These are phyloP conservation scores for Aspergillus quadricinctus DNA, from an alignment of 2,329 filamentous ascomycete species.

Conservation along the genomic window DNA sequence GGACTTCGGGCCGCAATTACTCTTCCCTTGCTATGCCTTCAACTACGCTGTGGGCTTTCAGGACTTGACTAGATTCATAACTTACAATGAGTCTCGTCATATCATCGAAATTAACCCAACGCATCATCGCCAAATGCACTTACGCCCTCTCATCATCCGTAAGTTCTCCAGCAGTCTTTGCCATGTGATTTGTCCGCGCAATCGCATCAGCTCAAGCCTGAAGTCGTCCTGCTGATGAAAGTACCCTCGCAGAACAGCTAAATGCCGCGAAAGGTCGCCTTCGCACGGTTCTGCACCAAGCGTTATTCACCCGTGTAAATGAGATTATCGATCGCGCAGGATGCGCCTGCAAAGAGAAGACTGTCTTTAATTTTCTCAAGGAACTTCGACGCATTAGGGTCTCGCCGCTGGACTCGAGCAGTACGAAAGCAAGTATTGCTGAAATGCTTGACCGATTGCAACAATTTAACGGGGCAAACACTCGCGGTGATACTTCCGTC, in stretches of 20 bases:
- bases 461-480: background rate
- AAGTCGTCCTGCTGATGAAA: no score
- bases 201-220: no score
- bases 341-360: constrained; percentile 1
- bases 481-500: background rate
- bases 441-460: background rate
- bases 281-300: constrained; percentile 1
- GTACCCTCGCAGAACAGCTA: background rate
- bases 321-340: background rate
- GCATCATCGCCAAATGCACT: background rate
- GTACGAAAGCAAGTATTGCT: background rate
- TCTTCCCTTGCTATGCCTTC: constrained; percentile 3
- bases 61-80: background rate
- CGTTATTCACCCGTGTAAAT: background rate
- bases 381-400: background rate
- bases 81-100: background rate
- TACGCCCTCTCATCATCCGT: constrained; percentile 1
- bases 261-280: constrained; percentile 4
- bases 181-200: no score
- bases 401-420: constrained; percentile 1
- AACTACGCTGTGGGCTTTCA: background rate
- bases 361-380: background rate
- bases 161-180: background rate
- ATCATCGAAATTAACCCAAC: constrained; percentile 6
- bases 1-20: background rate